These are phyloP conservation scores for Paracoccidioides brasiliensis DNA, from an alignment of 2,329 filamentous ascomycete genomes.

Conservation along the genomic window DNA sequence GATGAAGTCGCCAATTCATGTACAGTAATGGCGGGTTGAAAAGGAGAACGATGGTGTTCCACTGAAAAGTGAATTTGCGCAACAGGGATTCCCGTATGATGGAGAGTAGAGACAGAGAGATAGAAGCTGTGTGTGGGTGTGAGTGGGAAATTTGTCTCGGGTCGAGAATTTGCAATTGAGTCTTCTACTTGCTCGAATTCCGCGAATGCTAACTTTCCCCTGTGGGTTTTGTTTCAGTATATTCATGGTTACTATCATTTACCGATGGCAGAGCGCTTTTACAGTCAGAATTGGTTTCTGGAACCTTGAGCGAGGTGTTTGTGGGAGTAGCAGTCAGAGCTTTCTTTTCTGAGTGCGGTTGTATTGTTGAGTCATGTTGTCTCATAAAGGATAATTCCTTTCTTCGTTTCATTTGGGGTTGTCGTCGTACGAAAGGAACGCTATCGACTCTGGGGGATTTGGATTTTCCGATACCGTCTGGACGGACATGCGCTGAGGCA, in stretches of 20 bases:
- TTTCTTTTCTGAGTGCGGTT: background rate
- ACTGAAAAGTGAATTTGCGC: background rate
- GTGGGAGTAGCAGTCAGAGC: background rate
- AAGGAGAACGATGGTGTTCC: background rate
- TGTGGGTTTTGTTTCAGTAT: background rate
- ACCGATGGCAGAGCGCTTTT: background rate
- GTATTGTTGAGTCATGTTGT: background rate
- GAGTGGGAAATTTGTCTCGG: background rate
- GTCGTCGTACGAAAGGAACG: background rate
- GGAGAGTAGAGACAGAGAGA: background rate
- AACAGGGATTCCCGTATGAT: background rate
- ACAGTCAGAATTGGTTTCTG: background rate
- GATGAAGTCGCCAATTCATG: background rate
- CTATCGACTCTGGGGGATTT: background rate
- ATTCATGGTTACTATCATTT: background rate
- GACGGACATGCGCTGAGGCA: background rate
- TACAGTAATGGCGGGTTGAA: background rate
- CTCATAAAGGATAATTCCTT: background rate
- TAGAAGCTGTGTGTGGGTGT: too few relatives aligned
- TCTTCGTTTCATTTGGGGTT: background rate
- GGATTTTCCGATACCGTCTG: background rate
- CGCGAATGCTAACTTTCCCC: background rate
- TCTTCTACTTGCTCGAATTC: background rate
- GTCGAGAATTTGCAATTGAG: background rate
- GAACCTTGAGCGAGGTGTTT: background rate